phyloP scores from a whole-genome alignment of 495 filamentous ascomycete genomes.

The Darksidea phi region DNA sequence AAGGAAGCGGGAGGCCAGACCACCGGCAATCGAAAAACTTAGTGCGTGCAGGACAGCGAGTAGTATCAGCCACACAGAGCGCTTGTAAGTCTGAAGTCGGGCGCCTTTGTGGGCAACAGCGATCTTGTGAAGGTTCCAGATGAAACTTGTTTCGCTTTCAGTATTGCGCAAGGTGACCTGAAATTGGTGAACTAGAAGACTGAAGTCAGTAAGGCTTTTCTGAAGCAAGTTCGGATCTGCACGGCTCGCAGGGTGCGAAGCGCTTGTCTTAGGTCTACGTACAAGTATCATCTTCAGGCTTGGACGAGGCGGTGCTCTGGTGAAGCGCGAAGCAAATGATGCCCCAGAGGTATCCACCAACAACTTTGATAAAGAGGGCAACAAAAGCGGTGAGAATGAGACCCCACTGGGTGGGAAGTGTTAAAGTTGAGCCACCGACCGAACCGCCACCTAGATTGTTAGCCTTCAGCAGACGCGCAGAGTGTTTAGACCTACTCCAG shows the following conservation, averaged over 20 bases:
- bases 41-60: slow-evolving; percentile 2
- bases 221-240: too few species aligned
- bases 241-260: too few species aligned
- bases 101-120: slow-evolving; percentile 9
- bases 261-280: too few species aligned
- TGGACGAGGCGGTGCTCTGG: slow-evolving; percentile 4
- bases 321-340: slow-evolving; percentile 21
- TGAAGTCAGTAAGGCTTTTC: too few species aligned
- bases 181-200: slow-evolving; percentile 2
- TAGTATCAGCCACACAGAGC: background rate
- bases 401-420: slow-evolving; percentile 17
- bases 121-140: slow-evolving; percentile 5
- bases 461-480: background rate
- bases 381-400: slow-evolving; percentile 17
- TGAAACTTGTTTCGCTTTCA: background rate
- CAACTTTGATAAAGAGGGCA: slow-evolving; percentile 21
- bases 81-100: background rate
- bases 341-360: slow-evolving; percentile 16
- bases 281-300: slow-evolving; percentile 6
- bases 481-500: slow-evolving; percentile 3
- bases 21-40: slow-evolving; percentile 5
- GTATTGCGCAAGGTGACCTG: slow-evolving; percentile 24
- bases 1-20: slow-evolving; percentile 3
- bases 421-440: slow-evolving; percentile 19
- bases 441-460: background rate